These are phyloP conservation scores for Wickerhamomyces pijperi DNA, from an alignment of 805 yeast genomes.

Conservation along the genomic window DNA sequence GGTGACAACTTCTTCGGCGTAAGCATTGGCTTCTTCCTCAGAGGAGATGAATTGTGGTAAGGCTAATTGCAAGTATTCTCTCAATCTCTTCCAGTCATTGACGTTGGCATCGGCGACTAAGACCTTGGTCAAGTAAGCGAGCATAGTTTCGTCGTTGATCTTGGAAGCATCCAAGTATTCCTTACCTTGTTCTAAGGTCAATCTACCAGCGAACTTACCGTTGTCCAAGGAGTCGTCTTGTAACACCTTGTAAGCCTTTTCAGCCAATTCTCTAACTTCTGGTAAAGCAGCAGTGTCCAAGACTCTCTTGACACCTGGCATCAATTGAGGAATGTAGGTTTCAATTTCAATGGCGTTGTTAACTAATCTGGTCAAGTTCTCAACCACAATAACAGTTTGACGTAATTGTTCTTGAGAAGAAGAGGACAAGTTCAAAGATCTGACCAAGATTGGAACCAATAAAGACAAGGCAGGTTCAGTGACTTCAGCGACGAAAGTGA, in stretches of 20 bases:
- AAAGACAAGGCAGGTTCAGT: constrained; percentile 90
- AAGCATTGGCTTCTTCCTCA: constrained; percentile 25
- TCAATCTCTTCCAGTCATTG: constrained; percentile 57
- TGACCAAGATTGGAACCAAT: constrained; percentile 83
- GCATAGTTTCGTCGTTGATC: constrained; percentile 26
- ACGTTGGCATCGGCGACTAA: constrained; percentile 58
- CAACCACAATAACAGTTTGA: constrained; percentile 92
- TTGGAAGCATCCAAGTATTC: constrained; percentile 26
- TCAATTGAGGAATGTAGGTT: constrained; percentile 69
- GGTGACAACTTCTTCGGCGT: constrained; percentile 33
- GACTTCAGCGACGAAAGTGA: constrained; percentile 96
- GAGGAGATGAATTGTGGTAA: constrained; percentile 24
- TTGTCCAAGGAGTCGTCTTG: constrained; percentile 68
- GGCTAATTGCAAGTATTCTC: constrained; percentile 38
- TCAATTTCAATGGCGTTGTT: constrained; percentile 90
- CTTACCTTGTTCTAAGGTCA: constrained; percentile 42
- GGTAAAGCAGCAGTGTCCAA: constrained; percentile 87
- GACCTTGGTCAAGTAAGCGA: constrained; percentile 39
- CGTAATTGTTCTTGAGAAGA: constrained; percentile 93
- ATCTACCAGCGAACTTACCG: constrained; percentile 70
- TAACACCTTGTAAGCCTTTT: constrained; percentile 73
- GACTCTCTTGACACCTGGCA: constrained; percentile 89
- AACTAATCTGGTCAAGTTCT: constrained; percentile 89
- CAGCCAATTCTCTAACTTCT: constrained; percentile 90
- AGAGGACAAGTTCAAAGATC: constrained; percentile 72